Conservation (phyloP, 2,329 filamentous ascomycete genomes). For the Cordyceps pruinosa region DNA sequence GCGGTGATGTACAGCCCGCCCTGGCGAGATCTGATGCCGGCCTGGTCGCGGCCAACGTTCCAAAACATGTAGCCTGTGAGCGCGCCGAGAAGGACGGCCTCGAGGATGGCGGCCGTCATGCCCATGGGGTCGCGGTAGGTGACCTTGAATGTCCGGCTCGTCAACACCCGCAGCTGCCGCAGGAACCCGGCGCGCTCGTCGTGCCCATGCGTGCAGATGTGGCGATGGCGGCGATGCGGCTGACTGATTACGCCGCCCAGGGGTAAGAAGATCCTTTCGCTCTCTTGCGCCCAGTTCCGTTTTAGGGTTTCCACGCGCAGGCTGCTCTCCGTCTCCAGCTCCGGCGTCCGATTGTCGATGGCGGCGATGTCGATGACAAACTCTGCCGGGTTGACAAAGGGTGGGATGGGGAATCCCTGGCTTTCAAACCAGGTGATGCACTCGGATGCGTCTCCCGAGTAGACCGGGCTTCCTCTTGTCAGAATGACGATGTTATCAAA, state of each 20-base stretch:
- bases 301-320: constrained; percentile 56
- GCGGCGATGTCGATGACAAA: constrained; percentile 69
- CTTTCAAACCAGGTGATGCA: constrained; percentile 59
- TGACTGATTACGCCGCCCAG: constrained; percentile 12
- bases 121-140: constrained; percentile 74
- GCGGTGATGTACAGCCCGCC: constrained; percentile 66
- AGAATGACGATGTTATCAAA: constrained; percentile 68
- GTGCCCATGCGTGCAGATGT: constrained; percentile 13
- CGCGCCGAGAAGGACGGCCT: constrained; percentile 64
- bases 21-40: constrained; percentile 67
- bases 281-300: constrained; percentile 47
- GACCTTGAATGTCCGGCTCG: constrained; percentile 60
- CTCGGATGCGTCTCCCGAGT: constrained; percentile 51
- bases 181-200: constrained; percentile 47
- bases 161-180: constrained; percentile 60
- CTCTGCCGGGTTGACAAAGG: constrained; percentile 73
- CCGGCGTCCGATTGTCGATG: constrained; percentile 62
- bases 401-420: constrained; percentile 54
- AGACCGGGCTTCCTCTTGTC: constrained; percentile 60
- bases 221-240: neutral
- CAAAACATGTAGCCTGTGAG: constrained; percentile 69
- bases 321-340: constrained; percentile 54
- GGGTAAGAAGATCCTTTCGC: constrained; percentile 20
- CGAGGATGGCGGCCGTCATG: constrained; percentile 61
- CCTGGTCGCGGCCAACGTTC: constrained; percentile 54